Percentiles rank a stretch among this genome's conserved stretches.
Evolutionary conservation across 2,329 filamentous ascomycete species (phyloP).

Genomic region (Taxawa tesnikishii): DNA sequence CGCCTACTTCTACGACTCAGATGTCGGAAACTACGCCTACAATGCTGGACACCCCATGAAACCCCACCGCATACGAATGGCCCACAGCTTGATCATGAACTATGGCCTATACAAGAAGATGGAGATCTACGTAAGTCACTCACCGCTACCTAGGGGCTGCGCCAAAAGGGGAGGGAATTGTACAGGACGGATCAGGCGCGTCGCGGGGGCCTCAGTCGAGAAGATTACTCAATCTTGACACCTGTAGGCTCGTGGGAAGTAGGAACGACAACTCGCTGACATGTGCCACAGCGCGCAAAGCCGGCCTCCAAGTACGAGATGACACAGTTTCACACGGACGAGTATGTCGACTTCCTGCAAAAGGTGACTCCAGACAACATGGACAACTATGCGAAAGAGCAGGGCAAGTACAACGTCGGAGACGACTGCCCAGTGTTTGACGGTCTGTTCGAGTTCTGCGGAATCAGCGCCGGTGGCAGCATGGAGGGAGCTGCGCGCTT

Average conservation of each 20-base stretch:
- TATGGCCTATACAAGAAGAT: slow-evolving; percentile 63
- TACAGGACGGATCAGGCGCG: too few relatives aligned
- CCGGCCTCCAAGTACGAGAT: slow-evolving; percentile 54
- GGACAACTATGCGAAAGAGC: slow-evolving; percentile 83
- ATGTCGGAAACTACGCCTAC: slow-evolving; percentile 97
- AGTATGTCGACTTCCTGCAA: slow-evolving; percentile 59
- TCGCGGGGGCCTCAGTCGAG: too few relatives aligned
- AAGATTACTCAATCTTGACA: too few relatives aligned
- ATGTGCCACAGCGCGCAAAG: slow-evolving; percentile 14
- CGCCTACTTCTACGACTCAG: slow-evolving; percentile 96
- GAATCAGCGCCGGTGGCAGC: slow-evolving; percentile 56
- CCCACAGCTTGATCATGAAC: slow-evolving; percentile 54
- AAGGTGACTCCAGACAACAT: slow-evolving; percentile 98
- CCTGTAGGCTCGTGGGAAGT: too few relatives aligned
- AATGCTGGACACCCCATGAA: slow-evolving; percentile 62
- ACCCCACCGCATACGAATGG: slow-evolving; percentile 56
- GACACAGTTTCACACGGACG: slow-evolving; percentile 62
- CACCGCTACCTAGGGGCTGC: background rate
- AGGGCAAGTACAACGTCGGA: slow-evolving; percentile 63
- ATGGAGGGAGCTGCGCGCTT: slow-evolving; percentile 60
- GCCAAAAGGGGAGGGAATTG: too few relatives aligned
- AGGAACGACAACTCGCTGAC: too few relatives aligned
- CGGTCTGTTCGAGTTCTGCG: slow-evolving; percentile 58
- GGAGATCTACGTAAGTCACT: slow-evolving; percentile 50
- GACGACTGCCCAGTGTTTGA: slow-evolving; percentile 55